Base-by-base conservation (phyloP, 106 monocot species). In the Cymbidium sinense region DNA sequence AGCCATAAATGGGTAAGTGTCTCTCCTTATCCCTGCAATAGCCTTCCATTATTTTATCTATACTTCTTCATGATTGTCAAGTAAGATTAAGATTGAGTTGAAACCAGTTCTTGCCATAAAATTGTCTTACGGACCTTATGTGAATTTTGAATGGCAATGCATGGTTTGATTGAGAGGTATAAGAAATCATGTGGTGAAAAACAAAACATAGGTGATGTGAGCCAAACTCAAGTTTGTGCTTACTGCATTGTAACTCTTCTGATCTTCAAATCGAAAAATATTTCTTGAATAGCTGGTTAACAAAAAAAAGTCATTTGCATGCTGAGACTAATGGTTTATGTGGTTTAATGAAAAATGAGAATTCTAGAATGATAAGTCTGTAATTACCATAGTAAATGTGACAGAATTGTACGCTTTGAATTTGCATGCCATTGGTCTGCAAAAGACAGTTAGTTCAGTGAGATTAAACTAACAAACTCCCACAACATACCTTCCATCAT, bases 1-100 rank as follows among this genome's bases (percentile, higher is more conserved):
- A 0, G 83, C 89, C 78, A 87, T 87, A 4, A 87, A 83, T 71
- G 93, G 93, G 93, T 90, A 81, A 29, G 78, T 73, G 2, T 73
- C 35, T n/a, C 33, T 64, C 64, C 11, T 29, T 27, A 25, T 64
- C 64, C 29, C 64, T 70, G 1, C 12, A 64, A 29, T 64, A 28
- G 64, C 29, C 28, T 64, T 64, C 64, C 1, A 28, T 0, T 23
- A 64, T 28, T 64, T 64, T n/a, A n/a, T n/a, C n/a, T n/a, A n/a
- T n/a, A n/a, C n/a, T n/a, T n/a, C n/a, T n/a, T n/a, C n/a, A n/a
- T n/a, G n/a, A n/a, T n/a, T n/a, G 39, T 39, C 39, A 39, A 39
- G 1, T 39, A 39, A 39, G 39, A 4, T 39, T 39, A 2, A 39
- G 39, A 39, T 39, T 39, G 39, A 7, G 39, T 39, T 39, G 39